phyloP scores from a whole-genome alignment of 495 filamentous ascomycete genomes.

The Podospora pseudopauciseta region DNA sequence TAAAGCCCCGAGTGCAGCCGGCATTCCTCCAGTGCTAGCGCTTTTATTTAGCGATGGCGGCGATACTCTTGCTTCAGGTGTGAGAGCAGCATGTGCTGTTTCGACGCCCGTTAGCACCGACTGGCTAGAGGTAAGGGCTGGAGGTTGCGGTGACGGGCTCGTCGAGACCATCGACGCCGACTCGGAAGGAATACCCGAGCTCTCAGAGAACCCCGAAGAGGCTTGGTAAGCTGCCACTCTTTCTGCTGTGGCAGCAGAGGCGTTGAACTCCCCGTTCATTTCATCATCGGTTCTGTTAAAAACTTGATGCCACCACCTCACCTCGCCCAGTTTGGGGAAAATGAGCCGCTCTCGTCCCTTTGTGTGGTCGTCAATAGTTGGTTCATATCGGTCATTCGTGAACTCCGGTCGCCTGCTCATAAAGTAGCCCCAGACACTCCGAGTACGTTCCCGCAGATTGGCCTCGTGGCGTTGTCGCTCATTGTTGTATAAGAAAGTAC shows the following conservation, averaged over 20 bases:
- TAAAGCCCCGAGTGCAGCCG: conserved; percentile 39
- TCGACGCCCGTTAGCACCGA: conserved; percentile 45
- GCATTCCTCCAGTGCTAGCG: conserved; percentile 39
- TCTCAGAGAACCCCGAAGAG: conserved; percentile 23
- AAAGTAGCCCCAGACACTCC: conserved; percentile 96
- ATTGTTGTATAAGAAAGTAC: conserved; percentile 92
- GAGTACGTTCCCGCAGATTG: conserved; percentile 65
- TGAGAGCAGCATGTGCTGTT: conserved; percentile 38
- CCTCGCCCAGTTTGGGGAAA: conserved; percentile 63
- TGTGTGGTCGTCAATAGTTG: conserved; percentile 68
- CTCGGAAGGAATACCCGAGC: conserved; percentile 23
- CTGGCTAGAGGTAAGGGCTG: conserved; percentile 34
- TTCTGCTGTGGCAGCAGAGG: conserved; percentile 36
- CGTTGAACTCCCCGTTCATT: conserved; percentile 74
- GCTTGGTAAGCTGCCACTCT: conserved; percentile 29
- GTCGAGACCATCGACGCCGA: conserved; percentile 15
- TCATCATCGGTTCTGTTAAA: conserved; percentile 84
- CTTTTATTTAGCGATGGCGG: conserved; percentile 39
- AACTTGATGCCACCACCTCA: conserved; percentile 87
- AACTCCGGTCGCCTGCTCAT: conserved; percentile 74
- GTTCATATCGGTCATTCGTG: conserved; percentile 73
- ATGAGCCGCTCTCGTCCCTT: conserved; percentile 78
- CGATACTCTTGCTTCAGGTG: conserved; percentile 29
- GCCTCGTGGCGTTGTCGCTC: conserved; percentile 85
- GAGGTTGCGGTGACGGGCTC: conserved; percentile 33